Conservation (phyloP, 176 grass and related monocot genomes). For the Oryza glumipatula region DNA sequence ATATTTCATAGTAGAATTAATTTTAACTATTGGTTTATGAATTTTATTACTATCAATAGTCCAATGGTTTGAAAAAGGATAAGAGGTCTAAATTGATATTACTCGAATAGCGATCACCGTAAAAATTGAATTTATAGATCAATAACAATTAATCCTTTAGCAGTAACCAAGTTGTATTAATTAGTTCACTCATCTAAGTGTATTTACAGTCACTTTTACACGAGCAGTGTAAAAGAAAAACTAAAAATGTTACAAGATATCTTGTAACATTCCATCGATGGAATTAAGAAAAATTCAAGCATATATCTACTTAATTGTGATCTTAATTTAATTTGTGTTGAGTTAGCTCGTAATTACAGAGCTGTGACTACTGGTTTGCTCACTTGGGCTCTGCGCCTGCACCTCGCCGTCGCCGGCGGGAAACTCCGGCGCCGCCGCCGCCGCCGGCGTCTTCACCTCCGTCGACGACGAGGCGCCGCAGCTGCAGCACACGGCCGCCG, state of each 20-base stretch:
- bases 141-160: background rate
- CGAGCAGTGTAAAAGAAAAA: background rate
- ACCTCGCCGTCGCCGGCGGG: background rate
- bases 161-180: background rate
- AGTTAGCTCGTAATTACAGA: constrained; percentile 14
- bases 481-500: background rate
- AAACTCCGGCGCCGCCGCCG: background rate
- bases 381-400: background rate
- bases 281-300: background rate
- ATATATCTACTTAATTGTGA: background rate
- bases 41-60: no score
- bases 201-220: background rate
- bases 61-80: no score
- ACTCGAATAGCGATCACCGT: no score
- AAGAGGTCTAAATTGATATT: no score
- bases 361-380: constrained; percentile 3
- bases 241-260: background rate
- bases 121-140: no score
- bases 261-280: no score
- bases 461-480: constrained; percentile 6
- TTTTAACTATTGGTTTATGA: no score
- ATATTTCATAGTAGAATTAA: no score
- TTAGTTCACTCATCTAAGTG: background rate
- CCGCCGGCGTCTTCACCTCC: constrained; percentile 2
- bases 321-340: background rate